Evolutionary conservation across 768 basidiomycete genomes (phyloP), one percentile per base, ranked within the genome.

Genomic region (Tylopilus balloui): DNA sequence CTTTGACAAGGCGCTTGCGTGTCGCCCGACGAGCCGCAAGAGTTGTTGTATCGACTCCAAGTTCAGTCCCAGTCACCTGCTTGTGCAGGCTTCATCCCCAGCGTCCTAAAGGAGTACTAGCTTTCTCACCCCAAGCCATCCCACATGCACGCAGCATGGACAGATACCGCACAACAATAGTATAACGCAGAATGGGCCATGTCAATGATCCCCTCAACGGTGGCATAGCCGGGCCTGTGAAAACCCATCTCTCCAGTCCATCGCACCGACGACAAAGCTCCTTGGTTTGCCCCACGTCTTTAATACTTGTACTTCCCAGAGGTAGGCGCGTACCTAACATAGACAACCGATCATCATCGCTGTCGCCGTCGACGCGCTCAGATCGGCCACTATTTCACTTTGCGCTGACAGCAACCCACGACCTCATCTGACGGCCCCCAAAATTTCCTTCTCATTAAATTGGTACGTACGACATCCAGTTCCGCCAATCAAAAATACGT

Each of bases 1-100:
- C 29, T 21, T 35, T 39, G 58, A 57, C 54, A 57, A 42, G 39
- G 31, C 20, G 12, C 20, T 23, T 47, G 28, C n/a, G 17, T 40
- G 44, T 43, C 42, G 39, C 34, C 12, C 7, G 20, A 36, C 35
- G 14, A 53, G 27, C 21, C 46, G 17, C 28, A 31, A 31, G 29
- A 45, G 25, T 15, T 37, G 51, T 45, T 42, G 27, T 10, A 24
- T 17, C 23, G 11, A 7, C 36, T 15, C 21, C 37, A 21, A 52
- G 54, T 45, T 44, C 19, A 21, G 21, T 34, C 23, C 29, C 56
- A 41, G 42, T 50, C 57, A 42, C 25, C 37, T 40, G 25, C 8
- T 19, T 14, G 25, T 34, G 17, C 42, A 24, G 21, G 9, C 25
- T 39, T 39, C n/a, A 11, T 40, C 23, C 25, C 40, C 1, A 20